phyloP scores from a whole-genome alignment of 768 basidiomycete species.

The Boletus vermiculosoides region DNA sequence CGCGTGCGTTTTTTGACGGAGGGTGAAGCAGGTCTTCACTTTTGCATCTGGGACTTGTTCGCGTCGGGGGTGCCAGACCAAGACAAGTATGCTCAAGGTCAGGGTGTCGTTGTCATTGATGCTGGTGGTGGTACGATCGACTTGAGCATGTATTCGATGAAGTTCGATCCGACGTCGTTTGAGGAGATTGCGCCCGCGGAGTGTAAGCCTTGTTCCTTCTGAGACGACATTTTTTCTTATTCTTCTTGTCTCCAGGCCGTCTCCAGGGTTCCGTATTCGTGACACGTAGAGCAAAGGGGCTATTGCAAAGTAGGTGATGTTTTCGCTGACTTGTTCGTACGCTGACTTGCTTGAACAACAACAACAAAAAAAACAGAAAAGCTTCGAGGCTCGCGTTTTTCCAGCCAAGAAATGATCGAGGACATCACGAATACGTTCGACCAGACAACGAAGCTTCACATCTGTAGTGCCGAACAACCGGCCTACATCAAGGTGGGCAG shows the following conservation, averaged over 20 bases:
- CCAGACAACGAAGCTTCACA: constrained; percentile 37
- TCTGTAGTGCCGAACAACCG: constrained; percentile 33
- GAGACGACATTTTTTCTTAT: neutral
- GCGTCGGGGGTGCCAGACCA: constrained; percentile 11
- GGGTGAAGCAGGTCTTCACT: constrained; percentile 60
- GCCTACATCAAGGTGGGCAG: constrained; percentile 42
- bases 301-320: constrained; percentile 28
- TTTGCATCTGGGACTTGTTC: constrained; percentile 43
- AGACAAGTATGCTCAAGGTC: no score
- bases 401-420: constrained; percentile 29
- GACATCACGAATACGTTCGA: constrained; percentile 36
- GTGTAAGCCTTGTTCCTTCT: no score
- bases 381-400: constrained; percentile 27
- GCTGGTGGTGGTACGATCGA: no score
- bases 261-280: constrained; percentile 41
- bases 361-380: constrained; percentile 1
- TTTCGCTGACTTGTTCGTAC: neutral
- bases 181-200: no score
- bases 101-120: no score
- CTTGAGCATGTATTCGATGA: no score
- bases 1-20: constrained; percentile 56
- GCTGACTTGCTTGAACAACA: neutral
- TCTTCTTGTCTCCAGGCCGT: constrained; percentile 21
- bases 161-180: no score
- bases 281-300: constrained; percentile 25